Evolutionary conservation across 2,329 filamentous ascomycete species (phyloP).

Genomic region (Aspergillus sojae): DNA sequence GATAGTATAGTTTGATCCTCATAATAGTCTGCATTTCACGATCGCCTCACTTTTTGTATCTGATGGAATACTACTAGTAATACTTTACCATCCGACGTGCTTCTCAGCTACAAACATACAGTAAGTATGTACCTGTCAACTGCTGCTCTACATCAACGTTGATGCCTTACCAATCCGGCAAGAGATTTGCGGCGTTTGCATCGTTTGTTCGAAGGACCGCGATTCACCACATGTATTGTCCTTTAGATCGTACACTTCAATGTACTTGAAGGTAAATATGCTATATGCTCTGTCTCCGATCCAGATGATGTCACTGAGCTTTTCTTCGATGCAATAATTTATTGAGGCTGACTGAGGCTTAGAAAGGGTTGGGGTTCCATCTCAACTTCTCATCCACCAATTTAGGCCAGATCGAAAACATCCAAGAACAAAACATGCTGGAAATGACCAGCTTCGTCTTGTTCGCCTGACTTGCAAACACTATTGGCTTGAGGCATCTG

Average conservation of each 20-base stretch:
- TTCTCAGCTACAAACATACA: background rate
- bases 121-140: background rate
- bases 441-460: background rate
- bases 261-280: background rate
- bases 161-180: conserved; percentile 2
- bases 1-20: background rate
- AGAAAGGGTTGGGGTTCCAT: background rate
- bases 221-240: background rate
- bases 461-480: too few relatives aligned
- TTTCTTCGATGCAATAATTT: background rate
- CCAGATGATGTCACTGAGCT: background rate
- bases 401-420: background rate
- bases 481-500: background rate
- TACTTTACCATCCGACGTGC: background rate
- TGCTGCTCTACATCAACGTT: background rate
- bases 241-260: background rate
- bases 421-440: background rate
- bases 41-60: background rate
- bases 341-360: background rate
- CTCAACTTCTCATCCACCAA: background rate
- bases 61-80: background rate
- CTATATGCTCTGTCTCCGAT: background rate
- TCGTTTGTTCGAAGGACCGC: background rate
- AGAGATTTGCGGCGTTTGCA: conserved; percentile 6
- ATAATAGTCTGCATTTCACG: background rate